Conservation (phyloP, 1,284 basidiomycete genomes). For the Microbotryum silenes-acaulis region DNA sequence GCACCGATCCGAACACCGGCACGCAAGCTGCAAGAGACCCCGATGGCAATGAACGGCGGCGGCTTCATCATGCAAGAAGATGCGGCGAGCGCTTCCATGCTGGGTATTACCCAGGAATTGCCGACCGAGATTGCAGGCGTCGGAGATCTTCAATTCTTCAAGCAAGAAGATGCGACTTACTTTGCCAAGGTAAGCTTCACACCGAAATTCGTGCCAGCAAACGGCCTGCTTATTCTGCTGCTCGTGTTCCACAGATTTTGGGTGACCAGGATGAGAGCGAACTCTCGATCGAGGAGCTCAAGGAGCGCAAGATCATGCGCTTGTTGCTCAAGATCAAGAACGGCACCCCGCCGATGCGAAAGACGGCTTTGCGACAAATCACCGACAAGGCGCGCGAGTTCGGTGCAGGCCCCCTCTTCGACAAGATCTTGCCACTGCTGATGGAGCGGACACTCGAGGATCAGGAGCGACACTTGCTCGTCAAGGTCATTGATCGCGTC, state of each 20-base stretch:
- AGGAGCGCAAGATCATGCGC: conserved; percentile 99
- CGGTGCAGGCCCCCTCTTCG: conserved; percentile 96
- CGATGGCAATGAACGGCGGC: conserved; percentile 50
- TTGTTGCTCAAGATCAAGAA: conserved; percentile 99
- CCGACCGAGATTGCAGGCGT: conserved; percentile 99
- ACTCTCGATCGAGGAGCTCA: conserved; percentile 95
- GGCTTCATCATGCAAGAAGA: conserved; percentile 95
- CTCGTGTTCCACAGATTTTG: conserved; percentile 25
- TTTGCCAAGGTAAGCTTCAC: conserved; percentile 73
- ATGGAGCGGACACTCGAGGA: conserved; percentile 99
- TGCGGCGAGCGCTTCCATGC: conserved; percentile 68
- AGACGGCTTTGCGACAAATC: conserved; percentile 94
- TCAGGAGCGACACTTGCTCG: conserved; percentile 94
- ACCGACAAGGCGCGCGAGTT: conserved; percentile 99
- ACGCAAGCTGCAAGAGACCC: conserved; percentile 61
- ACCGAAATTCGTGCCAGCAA: not conserved
- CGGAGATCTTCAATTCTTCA: conserved; percentile 95
- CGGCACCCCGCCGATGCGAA: conserved; percentile 94
- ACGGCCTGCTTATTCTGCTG: too few species aligned
- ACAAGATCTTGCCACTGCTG: conserved; percentile 95
- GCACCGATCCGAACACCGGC: conserved; percentile 67
- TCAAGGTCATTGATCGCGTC: conserved; percentile 98
- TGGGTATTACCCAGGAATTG: conserved; percentile 71
- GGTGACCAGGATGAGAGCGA: conserved; percentile 78
- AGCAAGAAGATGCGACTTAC: conserved; percentile 94